Evolutionary conservation across 345 rosid species (phyloP).

Genomic region (Murraya paniculata): DNA sequence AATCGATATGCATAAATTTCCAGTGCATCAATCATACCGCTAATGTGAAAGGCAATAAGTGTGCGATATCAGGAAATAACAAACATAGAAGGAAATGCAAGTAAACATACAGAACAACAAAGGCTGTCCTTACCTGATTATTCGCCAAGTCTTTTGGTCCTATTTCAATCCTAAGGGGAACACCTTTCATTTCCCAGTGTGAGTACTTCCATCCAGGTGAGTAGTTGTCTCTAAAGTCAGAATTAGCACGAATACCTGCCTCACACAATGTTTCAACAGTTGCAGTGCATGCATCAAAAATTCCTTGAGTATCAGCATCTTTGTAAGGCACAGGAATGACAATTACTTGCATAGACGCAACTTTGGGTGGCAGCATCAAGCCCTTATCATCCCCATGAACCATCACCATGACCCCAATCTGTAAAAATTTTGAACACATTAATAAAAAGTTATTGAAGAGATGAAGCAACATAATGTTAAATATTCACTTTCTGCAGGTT

Average conservation of each 20-base stretch:
- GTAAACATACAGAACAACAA: background rate
- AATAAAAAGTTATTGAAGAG: background rate
- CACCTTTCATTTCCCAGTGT: slow-evolving; percentile 98
- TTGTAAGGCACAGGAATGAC: slow-evolving; percentile 93
- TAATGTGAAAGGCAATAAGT: background rate
- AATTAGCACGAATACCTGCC: slow-evolving; percentile 81
- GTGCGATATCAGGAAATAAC: slow-evolving; percentile 1
- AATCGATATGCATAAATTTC: slow-evolving; percentile 6
- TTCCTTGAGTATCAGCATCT: slow-evolving; percentile 85
- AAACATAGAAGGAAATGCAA: background rate
- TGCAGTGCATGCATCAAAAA: slow-evolving; percentile 76
- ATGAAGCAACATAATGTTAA: background rate
- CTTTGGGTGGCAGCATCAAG: slow-evolving; percentile 85
- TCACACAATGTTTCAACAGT: slow-evolving; percentile 57
- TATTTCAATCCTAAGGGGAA: slow-evolving; percentile 93
- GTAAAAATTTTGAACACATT: slow-evolving; percentile 8
- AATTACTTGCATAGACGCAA: slow-evolving; percentile 80
- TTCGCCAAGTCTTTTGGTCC: slow-evolving; percentile 90
- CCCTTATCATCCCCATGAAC: slow-evolving; percentile 96
- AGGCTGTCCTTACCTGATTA: slow-evolving; percentile 48
- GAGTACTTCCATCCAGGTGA: slow-evolving; percentile 99
- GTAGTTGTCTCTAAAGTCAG: slow-evolving; percentile 83
- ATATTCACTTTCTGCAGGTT: background rate
- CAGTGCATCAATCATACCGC: background rate
- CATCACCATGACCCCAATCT: slow-evolving; percentile 99